Conservation (phyloP, 495 filamentous ascomycete genomes). For the Talaromyces proteolyticus region DNA sequence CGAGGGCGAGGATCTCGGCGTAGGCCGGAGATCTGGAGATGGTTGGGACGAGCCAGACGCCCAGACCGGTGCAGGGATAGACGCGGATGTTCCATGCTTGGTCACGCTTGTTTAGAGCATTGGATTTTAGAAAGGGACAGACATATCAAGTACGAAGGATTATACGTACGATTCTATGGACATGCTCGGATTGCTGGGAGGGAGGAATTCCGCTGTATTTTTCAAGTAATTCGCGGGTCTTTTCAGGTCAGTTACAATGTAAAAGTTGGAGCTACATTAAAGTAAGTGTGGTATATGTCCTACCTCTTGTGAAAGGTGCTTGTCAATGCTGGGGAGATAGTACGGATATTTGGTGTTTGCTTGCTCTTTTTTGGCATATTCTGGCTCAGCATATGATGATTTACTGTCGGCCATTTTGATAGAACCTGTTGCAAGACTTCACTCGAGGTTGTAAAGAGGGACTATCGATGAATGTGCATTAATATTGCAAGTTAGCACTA, state of each 20-base stretch:
- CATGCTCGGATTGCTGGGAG: slow-evolving; percentile 8
- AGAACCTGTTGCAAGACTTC: too few species aligned
- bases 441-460: too few species aligned
- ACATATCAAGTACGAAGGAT: not conserved
- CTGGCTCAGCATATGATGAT: too few species aligned
- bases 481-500: too few species aligned
- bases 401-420: too few species aligned
- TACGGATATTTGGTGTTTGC: slow-evolving; percentile 3
- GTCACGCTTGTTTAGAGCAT: slow-evolving; percentile 4
- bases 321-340: slow-evolving; percentile 6
- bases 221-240: slow-evolving; percentile 16
- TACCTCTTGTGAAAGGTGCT: slow-evolving; percentile 5
- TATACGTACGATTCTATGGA: slow-evolving; percentile 4
- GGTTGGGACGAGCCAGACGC: slow-evolving; percentile 27
- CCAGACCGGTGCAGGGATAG: slow-evolving; percentile 30
- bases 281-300: not conserved
- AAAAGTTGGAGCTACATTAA: not conserved
- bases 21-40: slow-evolving; percentile 18
- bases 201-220: slow-evolving; percentile 17
- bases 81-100: slow-evolving; percentile 14
- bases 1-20: slow-evolving; percentile 10
- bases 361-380: slow-evolving; percentile 1
- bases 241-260: slow-evolving; percentile 8
- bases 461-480: too few species aligned
- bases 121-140: not conserved